phyloP scores from a whole-genome alignment of 2,329 filamentous ascomycete genomes.

The Xylariaceae sp. region DNA sequence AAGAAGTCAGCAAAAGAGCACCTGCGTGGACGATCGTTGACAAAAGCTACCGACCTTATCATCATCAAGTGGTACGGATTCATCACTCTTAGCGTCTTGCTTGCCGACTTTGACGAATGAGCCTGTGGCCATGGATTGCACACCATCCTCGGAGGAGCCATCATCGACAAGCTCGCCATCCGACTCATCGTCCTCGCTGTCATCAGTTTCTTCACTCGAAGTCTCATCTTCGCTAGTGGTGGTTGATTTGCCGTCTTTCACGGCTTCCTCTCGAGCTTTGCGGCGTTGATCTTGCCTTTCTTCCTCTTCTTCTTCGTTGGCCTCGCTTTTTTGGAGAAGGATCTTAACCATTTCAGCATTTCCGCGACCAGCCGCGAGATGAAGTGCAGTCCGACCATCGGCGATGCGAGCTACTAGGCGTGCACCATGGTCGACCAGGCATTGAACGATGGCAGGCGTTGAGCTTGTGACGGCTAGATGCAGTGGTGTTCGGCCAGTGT shows the following conservation, averaged over 20 bases:
- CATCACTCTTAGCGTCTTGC: conserved; percentile 35
- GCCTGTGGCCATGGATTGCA: conserved; percentile 58
- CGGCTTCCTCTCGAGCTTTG: conserved; percentile 34
- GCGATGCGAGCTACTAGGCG: conserved; percentile 71
- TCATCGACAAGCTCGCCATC: conserved; percentile 48
- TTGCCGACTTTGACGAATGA: conserved; percentile 70
- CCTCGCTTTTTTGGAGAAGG: conserved; percentile 69
- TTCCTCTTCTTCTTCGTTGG: conserved; percentile 68
- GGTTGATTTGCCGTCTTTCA: conserved; percentile 13
- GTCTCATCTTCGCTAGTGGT: conserved; percentile 17
- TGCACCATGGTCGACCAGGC: conserved; percentile 68
- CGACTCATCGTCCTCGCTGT: conserved; percentile 37
- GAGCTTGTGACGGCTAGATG: conserved; percentile 72
- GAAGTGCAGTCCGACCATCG: conserved; percentile 79
- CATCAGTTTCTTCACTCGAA: conserved; percentile 23
- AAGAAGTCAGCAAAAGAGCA: conserved; percentile 3
- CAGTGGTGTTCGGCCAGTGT: conserved; percentile 74
- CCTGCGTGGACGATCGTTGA: not conserved
- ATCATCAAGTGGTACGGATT: conserved; percentile 48
- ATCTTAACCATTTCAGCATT: conserved; percentile 66
- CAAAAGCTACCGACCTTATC: conserved; percentile 44
- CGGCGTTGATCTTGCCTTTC: conserved; percentile 53
- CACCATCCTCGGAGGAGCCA: conserved; percentile 51
- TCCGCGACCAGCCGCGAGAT: conserved; percentile 73
- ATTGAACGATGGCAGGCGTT: conserved; percentile 66